Base-by-base conservation (phyloP, 495 filamentous ascomycete species). In the Bombardia bombarda region DNA sequence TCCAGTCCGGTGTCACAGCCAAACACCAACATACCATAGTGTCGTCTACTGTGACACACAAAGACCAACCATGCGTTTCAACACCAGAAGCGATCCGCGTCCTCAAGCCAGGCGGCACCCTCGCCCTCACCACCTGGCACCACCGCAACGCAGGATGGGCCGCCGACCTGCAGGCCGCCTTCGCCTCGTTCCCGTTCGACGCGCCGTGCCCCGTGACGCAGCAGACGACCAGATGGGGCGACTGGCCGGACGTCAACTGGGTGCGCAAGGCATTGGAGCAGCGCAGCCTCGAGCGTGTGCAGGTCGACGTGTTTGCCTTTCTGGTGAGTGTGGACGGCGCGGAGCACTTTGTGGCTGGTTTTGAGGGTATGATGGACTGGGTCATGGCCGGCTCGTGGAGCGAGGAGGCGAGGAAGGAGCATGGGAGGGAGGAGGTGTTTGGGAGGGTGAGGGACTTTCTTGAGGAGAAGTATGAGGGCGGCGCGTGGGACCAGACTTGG, bases 61-160 rank as follows among this genome's bases (percentile, higher is more conserved):
- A n/a, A n/a, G n/a, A n/a, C n/a, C n/a, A n/a, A n/a, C n/a, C n/a
- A n/a, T n/a, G n/a, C n/a, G n/a, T n/a, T n/a, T n/a, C n/a, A n/a
- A n/a, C n/a, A 5, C 13, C 31, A 71, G 67, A 71, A 24, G 37
- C 57, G 0, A 53, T 67, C 40, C 57, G 65, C 7, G 45, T 68
- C 2, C 51, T 69, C 7, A 52, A 60, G 36, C 67, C 65, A 1
- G 63, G 63, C 1, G 67, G 67, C 17, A 38, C 47, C 13, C 53
- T 71, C 1, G 66, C 53, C 6, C 58, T 69, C 30, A 68, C 55
- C 10, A 64, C 63, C 0, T 65, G 58, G 64, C 61, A 66, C 33
- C 61, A 66, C 33, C 32, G 38, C 13, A 53, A 40, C 4, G 17
- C 43, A 9, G 57, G 58, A 12, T 68, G 60, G 56, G 30, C 43